Conservation (phyloP, 2,329 filamentous ascomycete genomes). For the Fusarium miscanthi region DNA sequence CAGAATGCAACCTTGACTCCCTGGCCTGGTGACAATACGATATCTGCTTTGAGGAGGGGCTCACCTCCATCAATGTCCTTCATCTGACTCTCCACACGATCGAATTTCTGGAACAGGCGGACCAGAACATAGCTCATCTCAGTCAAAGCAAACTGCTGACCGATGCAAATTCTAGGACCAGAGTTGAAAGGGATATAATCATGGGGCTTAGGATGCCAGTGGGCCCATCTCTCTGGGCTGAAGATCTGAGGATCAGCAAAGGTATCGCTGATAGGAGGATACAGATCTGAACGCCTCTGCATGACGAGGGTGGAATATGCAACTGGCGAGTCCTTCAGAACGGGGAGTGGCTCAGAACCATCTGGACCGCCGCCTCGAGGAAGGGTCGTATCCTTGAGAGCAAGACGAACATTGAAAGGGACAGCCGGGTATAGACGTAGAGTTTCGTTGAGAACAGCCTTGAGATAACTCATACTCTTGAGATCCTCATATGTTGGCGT, state of each 20-base stretch:
- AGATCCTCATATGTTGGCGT: constrained; percentile 81
- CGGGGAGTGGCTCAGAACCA: constrained; percentile 69
- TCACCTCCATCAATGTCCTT: constrained; percentile 62
- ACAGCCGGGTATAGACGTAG: constrained; percentile 82
- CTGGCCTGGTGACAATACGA: constrained; percentile 68
- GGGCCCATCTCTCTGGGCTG: constrained; percentile 74
- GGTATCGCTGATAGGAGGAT: constrained; percentile 61
- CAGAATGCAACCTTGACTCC: constrained; percentile 69
- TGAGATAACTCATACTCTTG: constrained; percentile 88
- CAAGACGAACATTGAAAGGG: constrained; percentile 80
- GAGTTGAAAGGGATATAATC: constrained; percentile 82
- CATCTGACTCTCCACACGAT: constrained; percentile 70
- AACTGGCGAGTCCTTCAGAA: constrained; percentile 74
- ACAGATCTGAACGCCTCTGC: constrained; percentile 75
- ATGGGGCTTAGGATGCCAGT: constrained; percentile 73
- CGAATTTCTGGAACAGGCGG: constrained; percentile 78
- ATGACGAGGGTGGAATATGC: constrained; percentile 76
- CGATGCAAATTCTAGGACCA: constrained; percentile 78
- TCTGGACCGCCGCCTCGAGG: constrained; percentile 76
- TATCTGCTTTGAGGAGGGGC: constrained; percentile 67
- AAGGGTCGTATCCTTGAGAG: constrained; percentile 78
- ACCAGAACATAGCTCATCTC: constrained; percentile 80
- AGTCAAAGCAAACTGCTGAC: constrained; percentile 84
- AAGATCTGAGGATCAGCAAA: constrained; percentile 63
- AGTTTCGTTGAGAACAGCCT: constrained; percentile 79